A percentile compares a stretch with the other conserved stretches of the same genome.
Evolutionary conservation across 75 land plant genomes (phyloP).

Genomic region (Adiantum capillusveneris): DNA sequence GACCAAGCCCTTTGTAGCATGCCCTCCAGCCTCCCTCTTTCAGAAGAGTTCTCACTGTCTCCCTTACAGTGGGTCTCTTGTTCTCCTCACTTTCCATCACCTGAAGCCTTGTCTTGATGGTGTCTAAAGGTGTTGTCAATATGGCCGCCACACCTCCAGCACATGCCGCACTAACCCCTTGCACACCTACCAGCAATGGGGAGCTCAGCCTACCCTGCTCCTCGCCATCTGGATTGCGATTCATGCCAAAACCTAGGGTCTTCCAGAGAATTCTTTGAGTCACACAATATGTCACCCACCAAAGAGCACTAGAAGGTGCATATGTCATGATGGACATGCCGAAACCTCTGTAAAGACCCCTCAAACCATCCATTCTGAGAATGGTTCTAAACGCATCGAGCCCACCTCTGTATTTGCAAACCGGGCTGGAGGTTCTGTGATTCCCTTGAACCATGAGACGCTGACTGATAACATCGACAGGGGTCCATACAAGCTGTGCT

Average conservation of each 20-base stretch:
- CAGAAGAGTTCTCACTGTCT: conserved; percentile 53
- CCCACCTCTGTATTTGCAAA: conserved; percentile 50
- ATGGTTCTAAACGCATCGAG: conserved; percentile 82
- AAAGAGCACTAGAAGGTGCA: conserved; percentile 91
- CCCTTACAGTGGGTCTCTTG: conserved; percentile 34
- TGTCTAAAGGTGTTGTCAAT: conserved; percentile 87
- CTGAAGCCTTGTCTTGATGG: conserved; percentile 87
- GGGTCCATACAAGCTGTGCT: conserved; percentile 95
- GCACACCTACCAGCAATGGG: conserved; percentile 50
- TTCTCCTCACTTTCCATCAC: conserved; percentile 62
- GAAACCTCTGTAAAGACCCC: conserved; percentile 84
- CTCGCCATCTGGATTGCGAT: conserved; percentile 19
- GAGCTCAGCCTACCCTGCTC: conserved; percentile 6
- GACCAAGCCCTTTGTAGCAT: conserved; percentile 84
- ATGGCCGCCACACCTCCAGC: conserved; percentile 85
- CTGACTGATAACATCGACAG: conserved; percentile 84
- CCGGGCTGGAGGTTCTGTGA: conserved; percentile 2
- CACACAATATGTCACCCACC: conserved; percentile 91
- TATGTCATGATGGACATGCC: conserved; percentile 85
- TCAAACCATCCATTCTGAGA: conserved; percentile 47
- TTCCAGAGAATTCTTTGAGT: conserved; percentile 70
- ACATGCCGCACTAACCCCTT: conserved; percentile 79
- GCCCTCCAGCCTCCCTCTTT: conserved; percentile 86
- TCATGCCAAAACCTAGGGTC: conserved; percentile 7
- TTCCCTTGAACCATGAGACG: conserved; percentile 83